Evolutionary conservation across 169 alveolate genomes (phyloP).

Genomic region (Cryptosporidium ryanae): DNA sequence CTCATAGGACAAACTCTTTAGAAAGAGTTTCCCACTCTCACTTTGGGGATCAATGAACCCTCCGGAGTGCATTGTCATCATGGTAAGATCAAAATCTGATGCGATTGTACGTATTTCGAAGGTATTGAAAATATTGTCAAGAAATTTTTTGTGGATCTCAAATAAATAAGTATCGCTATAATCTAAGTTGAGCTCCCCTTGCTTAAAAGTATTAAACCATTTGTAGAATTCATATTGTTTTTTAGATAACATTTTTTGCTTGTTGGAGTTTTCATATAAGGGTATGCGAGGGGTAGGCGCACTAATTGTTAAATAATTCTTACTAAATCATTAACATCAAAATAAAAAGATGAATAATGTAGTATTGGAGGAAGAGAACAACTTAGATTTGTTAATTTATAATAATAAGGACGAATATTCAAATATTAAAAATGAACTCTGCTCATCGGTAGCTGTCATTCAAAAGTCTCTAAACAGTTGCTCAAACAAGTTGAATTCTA

Average conservation of each 20-base stretch:
- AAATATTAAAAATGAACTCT: constrained; percentile 4
- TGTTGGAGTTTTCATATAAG: neutral
- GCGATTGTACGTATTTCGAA: constrained; percentile 59
- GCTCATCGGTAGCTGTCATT: neutral
- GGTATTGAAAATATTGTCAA: constrained; percentile 2
- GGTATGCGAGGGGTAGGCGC: neutral
- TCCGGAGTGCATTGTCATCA: constrained; percentile 72
- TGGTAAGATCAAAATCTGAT: constrained; percentile 62
- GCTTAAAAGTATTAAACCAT: constrained; percentile 45
- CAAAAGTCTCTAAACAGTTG: constrained; percentile 30
- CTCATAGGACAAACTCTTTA: constrained; percentile 37
- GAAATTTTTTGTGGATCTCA: neutral
- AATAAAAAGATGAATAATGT: constrained; percentile 4
- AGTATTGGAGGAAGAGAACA: constrained; percentile 26
- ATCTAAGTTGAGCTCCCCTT: neutral
- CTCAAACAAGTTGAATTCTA: constrained; percentile 17
- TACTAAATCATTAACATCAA: no score
- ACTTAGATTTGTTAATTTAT: constrained; percentile 19
- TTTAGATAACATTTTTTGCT: neutral
- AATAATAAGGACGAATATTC: constrained; percentile 5
- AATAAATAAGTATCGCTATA: neutral
- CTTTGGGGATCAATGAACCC: constrained; percentile 57
- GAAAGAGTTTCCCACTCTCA: constrained; percentile 17
- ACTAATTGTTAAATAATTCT: no score
- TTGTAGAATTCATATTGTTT: constrained; percentile 28